phyloP scores from a whole-genome alignment of 345 rosid genomes.

The Syzygium aromaticum region DNA sequence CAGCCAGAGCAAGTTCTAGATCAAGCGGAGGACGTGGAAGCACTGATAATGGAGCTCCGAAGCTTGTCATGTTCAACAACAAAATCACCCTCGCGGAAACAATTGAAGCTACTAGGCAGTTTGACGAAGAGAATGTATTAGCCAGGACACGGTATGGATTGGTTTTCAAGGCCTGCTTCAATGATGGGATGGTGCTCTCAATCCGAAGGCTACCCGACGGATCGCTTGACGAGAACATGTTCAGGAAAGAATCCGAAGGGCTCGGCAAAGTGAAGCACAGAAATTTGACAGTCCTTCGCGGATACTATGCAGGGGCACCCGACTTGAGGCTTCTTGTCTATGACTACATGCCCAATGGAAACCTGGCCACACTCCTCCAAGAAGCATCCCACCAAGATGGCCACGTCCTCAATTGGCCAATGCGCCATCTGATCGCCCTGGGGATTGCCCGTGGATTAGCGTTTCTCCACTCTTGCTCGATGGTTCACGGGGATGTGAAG shows the following conservation, averaged over 20 bases:
- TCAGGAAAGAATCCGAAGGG: conserved; percentile 77
- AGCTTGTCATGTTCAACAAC: conserved; percentile 90
- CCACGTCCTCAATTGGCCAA: conserved; percentile 96
- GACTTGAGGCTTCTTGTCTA: conserved; percentile 72
- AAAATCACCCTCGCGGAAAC: conserved; percentile 85
- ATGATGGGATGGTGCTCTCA: conserved; percentile 89
- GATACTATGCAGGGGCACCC: conserved; percentile 79
- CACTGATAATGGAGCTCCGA: conserved; percentile 78
- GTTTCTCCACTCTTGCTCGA: conserved; percentile 68
- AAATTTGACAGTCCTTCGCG: conserved; percentile 81
- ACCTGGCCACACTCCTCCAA: conserved; percentile 83
- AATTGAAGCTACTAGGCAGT: conserved; percentile 75
- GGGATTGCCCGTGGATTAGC: conserved; percentile 90
- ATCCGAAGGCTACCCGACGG: conserved; percentile 65
- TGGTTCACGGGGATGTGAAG: conserved; percentile 85
- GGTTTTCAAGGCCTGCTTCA: conserved; percentile 79
- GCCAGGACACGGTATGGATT: conserved; percentile 68
- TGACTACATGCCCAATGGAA: conserved; percentile 98
- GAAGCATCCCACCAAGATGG: conserved; percentile 99
- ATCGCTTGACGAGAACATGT: conserved; percentile 51
- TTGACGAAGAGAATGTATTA: conserved; percentile 90
- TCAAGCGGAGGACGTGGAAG: conserved; percentile 76
- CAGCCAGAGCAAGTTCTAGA: conserved; percentile 73
- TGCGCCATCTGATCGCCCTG: conserved; percentile 95
- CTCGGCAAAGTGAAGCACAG: conserved; percentile 83